phyloP scores from a whole-genome alignment of 441 rosid genomes.

The Pelargonium australe region DNA sequence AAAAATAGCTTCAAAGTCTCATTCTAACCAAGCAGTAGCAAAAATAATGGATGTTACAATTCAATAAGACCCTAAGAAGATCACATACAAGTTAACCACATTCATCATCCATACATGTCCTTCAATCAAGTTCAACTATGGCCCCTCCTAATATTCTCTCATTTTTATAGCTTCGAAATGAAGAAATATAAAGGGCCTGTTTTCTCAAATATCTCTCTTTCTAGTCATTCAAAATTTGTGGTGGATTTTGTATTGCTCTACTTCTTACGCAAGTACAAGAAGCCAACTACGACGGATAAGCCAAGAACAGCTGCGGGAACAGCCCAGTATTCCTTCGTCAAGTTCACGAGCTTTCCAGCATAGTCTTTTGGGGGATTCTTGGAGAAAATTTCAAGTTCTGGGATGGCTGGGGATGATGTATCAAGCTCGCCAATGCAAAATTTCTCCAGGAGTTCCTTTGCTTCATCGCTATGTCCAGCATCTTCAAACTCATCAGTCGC shows the following conservation, averaged over 20 bases:
- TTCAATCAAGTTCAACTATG: neutral
- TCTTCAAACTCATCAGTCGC: conserved; percentile 84
- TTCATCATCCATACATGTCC: too few relatives aligned
- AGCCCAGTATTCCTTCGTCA: conserved; percentile 66
- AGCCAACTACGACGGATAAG: conserved; percentile 54
- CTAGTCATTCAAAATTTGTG: conserved; percentile 27
- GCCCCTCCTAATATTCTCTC: neutral
- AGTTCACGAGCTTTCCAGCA: conserved; percentile 36
- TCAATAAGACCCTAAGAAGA: too few relatives aligned
- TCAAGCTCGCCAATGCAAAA: conserved; percentile 78
- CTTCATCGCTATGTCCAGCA: conserved; percentile 69
- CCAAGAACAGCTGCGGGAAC: conserved; percentile 52
- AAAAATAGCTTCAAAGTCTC: too few relatives aligned
- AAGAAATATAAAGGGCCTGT: conserved; percentile 11
- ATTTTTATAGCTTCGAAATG: neutral
- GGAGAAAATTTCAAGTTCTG: conserved; percentile 57
- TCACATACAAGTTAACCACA: too few relatives aligned
- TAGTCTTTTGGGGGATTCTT: conserved; percentile 30
- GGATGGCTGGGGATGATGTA: conserved; percentile 35
- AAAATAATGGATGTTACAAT: too few relatives aligned
- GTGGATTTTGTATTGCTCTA: conserved; percentile 21
- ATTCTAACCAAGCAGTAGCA: too few relatives aligned
- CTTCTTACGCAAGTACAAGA: conserved; percentile 57
- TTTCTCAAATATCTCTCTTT: conserved; percentile 7
- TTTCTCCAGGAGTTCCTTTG: conserved; percentile 57